These are phyloP conservation scores for Acmispon strigosus DNA, from an alignment of 306 rosid species.

Conservation along the genomic window DNA sequence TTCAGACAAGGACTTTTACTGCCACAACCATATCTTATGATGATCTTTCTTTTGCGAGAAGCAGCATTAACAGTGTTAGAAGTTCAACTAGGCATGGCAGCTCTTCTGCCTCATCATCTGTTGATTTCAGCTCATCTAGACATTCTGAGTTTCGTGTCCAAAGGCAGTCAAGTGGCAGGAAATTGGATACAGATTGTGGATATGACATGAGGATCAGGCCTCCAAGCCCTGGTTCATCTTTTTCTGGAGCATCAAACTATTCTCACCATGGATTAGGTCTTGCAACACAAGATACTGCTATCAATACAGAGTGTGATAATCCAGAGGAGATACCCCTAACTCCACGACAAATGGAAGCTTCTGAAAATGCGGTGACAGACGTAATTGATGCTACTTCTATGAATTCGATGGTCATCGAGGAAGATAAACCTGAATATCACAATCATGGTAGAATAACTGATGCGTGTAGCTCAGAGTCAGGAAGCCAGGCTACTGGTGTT, in stretches of 20 bases:
- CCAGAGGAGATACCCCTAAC: conserved; percentile 22
- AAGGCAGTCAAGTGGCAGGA: conserved; percentile 56
- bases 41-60: conserved; percentile 55
- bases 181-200: conserved; percentile 46
- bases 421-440: conserved; percentile 34
- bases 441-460: conserved; percentile 27
- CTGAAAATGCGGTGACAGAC: conserved; percentile 39
- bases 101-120: conserved; percentile 71
- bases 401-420: conserved; percentile 25
- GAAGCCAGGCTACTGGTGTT: conserved; percentile 21
- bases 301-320: conserved; percentile 22
- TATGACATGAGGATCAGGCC: conserved; percentile 38
- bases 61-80: conserved; percentile 54
- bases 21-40: conserved; percentile 57
- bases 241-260: conserved; percentile 32
- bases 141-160: conserved; percentile 51
- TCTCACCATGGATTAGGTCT: conserved; percentile 30
- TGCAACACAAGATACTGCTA: conserved; percentile 34
- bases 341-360: conserved; percentile 29
- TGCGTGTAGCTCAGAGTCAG: conserved; percentile 34
- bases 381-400: conserved; percentile 30
- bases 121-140: conserved; percentile 52
- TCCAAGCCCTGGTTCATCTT: conserved; percentile 39
- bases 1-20: conserved; percentile 66
- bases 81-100: conserved; percentile 64